phyloP scores from a whole-genome alignment of 768 basidiomycete species.

The Antrodiella citrinella region DNA sequence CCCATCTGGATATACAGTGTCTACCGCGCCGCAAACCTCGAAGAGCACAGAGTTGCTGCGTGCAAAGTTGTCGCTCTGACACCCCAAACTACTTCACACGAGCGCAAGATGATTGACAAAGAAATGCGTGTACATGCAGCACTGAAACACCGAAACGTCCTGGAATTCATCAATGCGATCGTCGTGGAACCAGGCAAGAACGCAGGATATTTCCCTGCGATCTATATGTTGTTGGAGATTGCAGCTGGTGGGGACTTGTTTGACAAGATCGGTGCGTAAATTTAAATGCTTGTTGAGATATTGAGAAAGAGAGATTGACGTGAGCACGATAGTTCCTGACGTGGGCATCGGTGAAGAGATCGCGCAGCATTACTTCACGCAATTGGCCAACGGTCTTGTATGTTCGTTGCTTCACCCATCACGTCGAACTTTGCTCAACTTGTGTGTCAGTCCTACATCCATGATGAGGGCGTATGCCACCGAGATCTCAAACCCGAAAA shows the following conservation, averaged over 20 bases:
- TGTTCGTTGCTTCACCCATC: slow-evolving; percentile 17
- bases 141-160: slow-evolving; percentile 70
- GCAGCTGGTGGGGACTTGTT: slow-evolving; percentile 94
- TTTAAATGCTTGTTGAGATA: slow-evolving; percentile 1
- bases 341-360: slow-evolving; percentile 80
- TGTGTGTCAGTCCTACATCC: slow-evolving; percentile 82
- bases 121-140: slow-evolving; percentile 86
- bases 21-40: slow-evolving; percentile 69
- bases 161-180: slow-evolving; percentile 76
- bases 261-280: slow-evolving; percentile 86
- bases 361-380: slow-evolving; percentile 85
- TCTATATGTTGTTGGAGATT: slow-evolving; percentile 90
- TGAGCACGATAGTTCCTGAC: slow-evolving; percentile 73
- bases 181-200: slow-evolving; percentile 60
- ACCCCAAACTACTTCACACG: slow-evolving; percentile 50
- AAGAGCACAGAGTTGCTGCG: slow-evolving; percentile 64
- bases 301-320: too few species aligned
- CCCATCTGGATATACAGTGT: too few species aligned
- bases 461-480: slow-evolving; percentile 86
- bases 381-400: slow-evolving; percentile 80
- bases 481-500: slow-evolving; percentile 98
- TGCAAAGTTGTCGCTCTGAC: slow-evolving; percentile 78
- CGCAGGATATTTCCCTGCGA: slow-evolving; percentile 58
- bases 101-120: slow-evolving; percentile 79
- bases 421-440: not conserved